Conservation (phyloP, 352 stramenopile genomes). For the Lagenidium sp. region DNA sequence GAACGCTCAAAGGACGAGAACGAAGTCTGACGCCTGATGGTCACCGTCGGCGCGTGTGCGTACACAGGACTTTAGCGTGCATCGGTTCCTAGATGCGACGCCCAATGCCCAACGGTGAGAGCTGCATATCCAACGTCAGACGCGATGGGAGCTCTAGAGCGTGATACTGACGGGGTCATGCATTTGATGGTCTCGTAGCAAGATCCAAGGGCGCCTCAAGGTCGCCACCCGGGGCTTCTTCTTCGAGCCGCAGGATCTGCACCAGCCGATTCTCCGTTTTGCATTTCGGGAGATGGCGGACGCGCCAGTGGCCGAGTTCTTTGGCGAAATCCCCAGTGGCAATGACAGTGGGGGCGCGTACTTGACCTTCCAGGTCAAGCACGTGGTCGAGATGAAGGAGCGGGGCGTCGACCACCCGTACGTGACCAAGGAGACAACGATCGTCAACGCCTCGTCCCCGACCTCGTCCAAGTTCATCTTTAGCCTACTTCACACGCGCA, state of each 20-base stretch:
- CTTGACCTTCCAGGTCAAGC: conserved; percentile 52
- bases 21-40: no score
- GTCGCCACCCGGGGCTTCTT: conserved; percentile 87
- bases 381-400: conserved; percentile 82
- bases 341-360: conserved; percentile 25
- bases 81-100: conserved; percentile 57
- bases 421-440: conserved; percentile 39
- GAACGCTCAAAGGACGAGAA: no score
- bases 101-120: conserved; percentile 48
- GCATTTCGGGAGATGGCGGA: conserved; percentile 80
- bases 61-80: conserved; percentile 73
- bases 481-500: conserved; percentile 70
- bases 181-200: no score
- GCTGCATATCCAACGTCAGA: no score
- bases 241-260: conserved; percentile 87
- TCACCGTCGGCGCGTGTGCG: no score
- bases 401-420: conserved; percentile 78
- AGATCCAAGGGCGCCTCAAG: conserved; percentile 76
- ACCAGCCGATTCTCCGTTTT: conserved; percentile 76
- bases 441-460: conserved; percentile 7
- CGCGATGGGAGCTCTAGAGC: no score
- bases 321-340: conserved; percentile 20
- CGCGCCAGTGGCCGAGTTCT: conserved; percentile 43
- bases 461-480: conserved; percentile 65
- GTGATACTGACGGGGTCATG: no score